Evolutionary conservation across 139 green algal genomes (phyloP).

Genomic region (Chlorokybus atmophyticus): DNA sequence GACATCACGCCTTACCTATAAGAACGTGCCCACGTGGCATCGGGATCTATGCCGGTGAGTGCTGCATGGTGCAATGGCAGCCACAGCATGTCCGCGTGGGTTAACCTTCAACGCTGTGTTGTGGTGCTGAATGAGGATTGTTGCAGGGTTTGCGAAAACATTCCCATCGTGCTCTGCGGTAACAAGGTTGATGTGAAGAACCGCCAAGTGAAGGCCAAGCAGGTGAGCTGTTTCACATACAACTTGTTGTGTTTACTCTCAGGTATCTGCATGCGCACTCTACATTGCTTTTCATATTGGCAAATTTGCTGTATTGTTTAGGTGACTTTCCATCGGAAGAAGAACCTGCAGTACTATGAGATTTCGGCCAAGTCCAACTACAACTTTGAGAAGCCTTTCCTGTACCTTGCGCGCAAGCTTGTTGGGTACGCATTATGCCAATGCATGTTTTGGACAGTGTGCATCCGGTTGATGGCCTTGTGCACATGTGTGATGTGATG

Average conservation of each 20-base stretch:
- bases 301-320: no score
- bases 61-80: no score
- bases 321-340: conserved; percentile 74
- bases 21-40: conserved; percentile 99
- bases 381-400: conserved; percentile 99
- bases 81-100: no score
- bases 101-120: no score
- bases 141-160: conserved; percentile 96
- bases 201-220: conserved; percentile 98
- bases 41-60: conserved; percentile 76
- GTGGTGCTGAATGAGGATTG: no score
- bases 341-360: conserved; percentile 99
- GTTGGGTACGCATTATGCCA: no score
- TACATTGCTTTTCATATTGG: no score
- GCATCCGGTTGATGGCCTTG: no score
- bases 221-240: no score
- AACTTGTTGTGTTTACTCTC: conserved; percentile 77
- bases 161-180: conserved; percentile 97
- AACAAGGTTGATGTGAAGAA: conserved; percentile 99
- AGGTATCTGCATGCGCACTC: no score
- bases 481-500: neutral
- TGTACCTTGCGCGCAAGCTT: conserved; percentile 97
- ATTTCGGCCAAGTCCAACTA: conserved; percentile 99
- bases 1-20: conserved; percentile 97
- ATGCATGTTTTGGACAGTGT: no score